Evolutionary conservation across 192 early-diverging fungal genomes (phyloP).

Genomic region (Backusella morwellensis): DNA sequence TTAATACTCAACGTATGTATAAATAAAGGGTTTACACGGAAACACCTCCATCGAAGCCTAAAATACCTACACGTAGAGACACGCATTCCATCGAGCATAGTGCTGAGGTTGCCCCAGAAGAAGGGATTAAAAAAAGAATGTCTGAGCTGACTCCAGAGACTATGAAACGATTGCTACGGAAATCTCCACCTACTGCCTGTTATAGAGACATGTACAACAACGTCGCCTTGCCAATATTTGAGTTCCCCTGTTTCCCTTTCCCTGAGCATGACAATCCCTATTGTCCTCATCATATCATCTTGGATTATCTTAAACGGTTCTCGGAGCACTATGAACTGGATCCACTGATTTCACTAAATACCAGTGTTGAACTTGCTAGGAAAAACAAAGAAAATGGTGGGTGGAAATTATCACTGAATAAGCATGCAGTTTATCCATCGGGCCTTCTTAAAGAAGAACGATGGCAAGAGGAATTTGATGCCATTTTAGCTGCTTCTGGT

Average conservation of each 20-base stretch:
- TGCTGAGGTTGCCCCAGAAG: neutral
- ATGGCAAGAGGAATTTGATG: conserved; percentile 16
- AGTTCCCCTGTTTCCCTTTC: neutral
- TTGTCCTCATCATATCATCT: neutral
- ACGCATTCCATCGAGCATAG: neutral
- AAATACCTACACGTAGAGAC: neutral
- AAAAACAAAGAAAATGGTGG: conserved; percentile 2
- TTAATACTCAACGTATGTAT: neutral
- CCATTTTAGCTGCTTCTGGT: conserved; percentile 21
- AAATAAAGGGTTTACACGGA: conserved; percentile 11
- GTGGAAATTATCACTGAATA: neutral
- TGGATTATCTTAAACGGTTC: conserved; percentile 19
- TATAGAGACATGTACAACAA: conserved; percentile 10
- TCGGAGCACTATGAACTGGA: conserved; percentile 1
- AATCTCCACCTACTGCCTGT: conserved; percentile 11
- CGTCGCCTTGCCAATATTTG: neutral
- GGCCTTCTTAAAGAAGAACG: neutral
- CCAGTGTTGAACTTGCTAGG: conserved; percentile 13
- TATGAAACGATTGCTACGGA: neutral
- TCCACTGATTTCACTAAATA: conserved; percentile 17
- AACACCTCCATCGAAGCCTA: neutral
- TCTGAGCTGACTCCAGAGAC: conserved; percentile 9
- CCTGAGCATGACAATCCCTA: neutral
- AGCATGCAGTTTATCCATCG: neutral
- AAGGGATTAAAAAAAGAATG: conserved; percentile 3